phyloP scores from a whole-genome alignment of 768 basidiomycete genomes.

The Pulveroboletus sp. region DNA sequence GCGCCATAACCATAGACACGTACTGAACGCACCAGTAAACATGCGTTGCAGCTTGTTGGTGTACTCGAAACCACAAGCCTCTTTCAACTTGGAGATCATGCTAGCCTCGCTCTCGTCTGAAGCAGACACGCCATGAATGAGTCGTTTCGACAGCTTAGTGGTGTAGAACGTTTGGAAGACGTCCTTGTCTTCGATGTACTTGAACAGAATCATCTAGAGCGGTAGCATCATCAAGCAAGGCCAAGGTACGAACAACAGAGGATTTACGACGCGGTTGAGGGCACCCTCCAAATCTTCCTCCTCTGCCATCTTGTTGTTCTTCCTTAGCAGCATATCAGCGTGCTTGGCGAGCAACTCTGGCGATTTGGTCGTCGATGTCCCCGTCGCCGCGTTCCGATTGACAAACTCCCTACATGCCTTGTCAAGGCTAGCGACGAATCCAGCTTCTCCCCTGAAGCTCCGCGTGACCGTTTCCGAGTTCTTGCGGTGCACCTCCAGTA shows the following conservation, averaged over 20 bases:
- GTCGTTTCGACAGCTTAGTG: slow-evolving; percentile 87
- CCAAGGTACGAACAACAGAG: too few species aligned
- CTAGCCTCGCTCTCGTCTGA: slow-evolving; percentile 96
- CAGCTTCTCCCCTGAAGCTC: slow-evolving; percentile 88
- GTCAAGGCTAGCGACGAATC: slow-evolving; percentile 90
- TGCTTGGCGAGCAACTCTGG: slow-evolving; percentile 93
- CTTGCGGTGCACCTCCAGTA: slow-evolving; percentile 89
- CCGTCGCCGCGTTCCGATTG: slow-evolving; percentile 89
- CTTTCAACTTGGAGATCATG: slow-evolving; percentile 98
- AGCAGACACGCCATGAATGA: slow-evolving; percentile 86
- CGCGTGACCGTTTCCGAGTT: slow-evolving; percentile 84
- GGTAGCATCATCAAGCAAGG: slow-evolving; percentile 2
- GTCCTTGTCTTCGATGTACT: slow-evolving; percentile 98
- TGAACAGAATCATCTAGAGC: slow-evolving; percentile 90
- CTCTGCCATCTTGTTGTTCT: slow-evolving; percentile 93
- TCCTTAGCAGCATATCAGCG: slow-evolving; percentile 81
- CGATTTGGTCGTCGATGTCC: slow-evolving; percentile 76
- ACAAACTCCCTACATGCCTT: slow-evolving; percentile 95
- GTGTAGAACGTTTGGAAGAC: slow-evolving; percentile 98
- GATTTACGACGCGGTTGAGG: slow-evolving; percentile 80
- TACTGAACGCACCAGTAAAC: slow-evolving; percentile 79
- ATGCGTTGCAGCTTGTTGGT: slow-evolving; percentile 94
- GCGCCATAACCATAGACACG: neutral
- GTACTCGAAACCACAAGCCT: slow-evolving; percentile 95
- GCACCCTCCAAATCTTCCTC: slow-evolving; percentile 85